Base-by-base conservation (phyloP, 305 asterid genomes). In the Lippia alba region DNA sequence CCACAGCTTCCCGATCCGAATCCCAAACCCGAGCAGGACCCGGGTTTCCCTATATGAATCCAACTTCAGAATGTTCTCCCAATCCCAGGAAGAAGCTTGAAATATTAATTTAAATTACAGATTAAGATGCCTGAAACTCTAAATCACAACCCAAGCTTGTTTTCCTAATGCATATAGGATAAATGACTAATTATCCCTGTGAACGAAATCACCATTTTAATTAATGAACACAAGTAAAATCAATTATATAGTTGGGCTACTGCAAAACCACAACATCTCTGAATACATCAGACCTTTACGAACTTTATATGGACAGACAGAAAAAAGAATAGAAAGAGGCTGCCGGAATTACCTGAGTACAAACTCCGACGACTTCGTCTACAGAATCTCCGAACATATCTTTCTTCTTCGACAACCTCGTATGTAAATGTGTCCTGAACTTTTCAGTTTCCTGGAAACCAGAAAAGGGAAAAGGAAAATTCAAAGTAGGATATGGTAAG, bases 351-450 rank as follows among this genome's bases (percentile, higher is more conserved):
- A 91, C 99, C 96, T 88, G 81, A 11, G 96, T 86, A 44, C 99
- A 94, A 67, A 94, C 82, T 69, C 82, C 93, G 17, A 89, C 92
- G 63, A 91, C 89, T 69, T 89, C 99, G 65, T 88, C 90, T 48
- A 91, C 32, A 50, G 90, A 87, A 75, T 91, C 97, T 56, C 92
- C 99, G 74, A 84, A 91, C 33, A 84, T 16, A 49, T 89, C 97
- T 78, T 91, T 91, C 87, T 89, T 94, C 16, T 89, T 94, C 16
- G 92, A 81, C 55, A 94, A 81, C 78, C 81, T 94, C 61, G 75
- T 80, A 1, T 56, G 12, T 10, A 94, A 78, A 89, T 94, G 96
- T 54, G 68, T 74, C 77, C 79, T 84, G 19, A 94, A 94, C 80
- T 88, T 94, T 60, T 87, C 87, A 53, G 91, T 91, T 78, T 94